Conservation (phyloP, 352 stramenopile species). For the Globisporangium nagaii region DNA sequence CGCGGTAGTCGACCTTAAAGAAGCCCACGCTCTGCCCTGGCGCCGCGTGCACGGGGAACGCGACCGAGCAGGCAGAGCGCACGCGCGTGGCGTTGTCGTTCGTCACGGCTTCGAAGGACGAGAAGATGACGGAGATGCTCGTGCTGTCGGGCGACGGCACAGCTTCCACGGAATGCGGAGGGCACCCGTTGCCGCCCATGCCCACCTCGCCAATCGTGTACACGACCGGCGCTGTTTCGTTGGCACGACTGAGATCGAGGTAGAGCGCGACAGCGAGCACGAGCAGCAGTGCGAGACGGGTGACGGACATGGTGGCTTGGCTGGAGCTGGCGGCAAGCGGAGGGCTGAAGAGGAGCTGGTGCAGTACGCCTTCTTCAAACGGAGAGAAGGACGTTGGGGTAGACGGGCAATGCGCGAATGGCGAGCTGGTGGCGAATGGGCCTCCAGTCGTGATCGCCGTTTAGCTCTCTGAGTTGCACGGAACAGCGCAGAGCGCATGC, state of each 20-base stretch:
- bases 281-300: neutral
- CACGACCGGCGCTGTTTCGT: neutral
- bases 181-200: slow-evolving; percentile 20
- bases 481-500: neutral
- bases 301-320: neutral
- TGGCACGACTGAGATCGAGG: neutral
- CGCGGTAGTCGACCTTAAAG: slow-evolving; percentile 31
- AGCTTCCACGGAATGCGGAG: neutral
- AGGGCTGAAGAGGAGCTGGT: neutral
- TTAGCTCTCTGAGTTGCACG: neutral
- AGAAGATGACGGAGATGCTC: slow-evolving; percentile 26
- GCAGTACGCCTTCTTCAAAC: slow-evolving; percentile 3
- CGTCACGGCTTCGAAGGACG: slow-evolving; percentile 9
- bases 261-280: neutral
- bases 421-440: neutral
- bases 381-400: neutral
- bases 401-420: slow-evolving; percentile 6
- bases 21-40: slow-evolving; percentile 19
- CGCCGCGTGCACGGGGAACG: slow-evolving; percentile 16
- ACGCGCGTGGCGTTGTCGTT: neutral
- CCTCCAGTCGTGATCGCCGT: neutral
- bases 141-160: slow-evolving; percentile 12
- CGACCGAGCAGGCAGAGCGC: slow-evolving; percentile 19
- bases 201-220: slow-evolving; percentile 14
- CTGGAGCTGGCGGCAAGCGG: neutral